Conservation (phyloP, 305 asterid genomes). For the Rubia balearica region DNA sequence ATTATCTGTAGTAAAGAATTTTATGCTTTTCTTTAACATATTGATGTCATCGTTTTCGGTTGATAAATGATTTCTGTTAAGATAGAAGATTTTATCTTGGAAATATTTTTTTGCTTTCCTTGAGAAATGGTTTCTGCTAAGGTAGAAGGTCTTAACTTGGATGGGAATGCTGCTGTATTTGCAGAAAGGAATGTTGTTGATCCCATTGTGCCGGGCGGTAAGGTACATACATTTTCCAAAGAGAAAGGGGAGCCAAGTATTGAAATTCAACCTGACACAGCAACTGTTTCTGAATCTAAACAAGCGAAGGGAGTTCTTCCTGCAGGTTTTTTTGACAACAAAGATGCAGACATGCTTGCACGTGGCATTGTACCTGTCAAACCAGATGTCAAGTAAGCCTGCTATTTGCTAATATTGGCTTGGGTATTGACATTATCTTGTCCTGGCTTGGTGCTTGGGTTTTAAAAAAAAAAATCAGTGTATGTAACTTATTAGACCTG, state of each 20-base stretch:
- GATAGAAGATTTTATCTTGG: constrained; percentile 26
- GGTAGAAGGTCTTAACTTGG: constrained; percentile 25
- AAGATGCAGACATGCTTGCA: constrained; percentile 86
- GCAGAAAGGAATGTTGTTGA: constrained; percentile 30
- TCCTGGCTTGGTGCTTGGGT: neutral
- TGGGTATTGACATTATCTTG: neutral
- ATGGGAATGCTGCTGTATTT: constrained; percentile 24
- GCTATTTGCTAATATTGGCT: constrained; percentile 14
- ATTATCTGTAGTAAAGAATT: neutral
- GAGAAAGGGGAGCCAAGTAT: constrained; percentile 23
- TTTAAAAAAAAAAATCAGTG: no score
- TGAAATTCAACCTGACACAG: constrained; percentile 23
- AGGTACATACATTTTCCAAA: constrained; percentile 24
- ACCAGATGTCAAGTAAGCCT: constrained; percentile 80
- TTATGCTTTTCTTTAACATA: constrained; percentile 1
- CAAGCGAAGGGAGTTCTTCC: constrained; percentile 76
- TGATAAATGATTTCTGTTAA: constrained; percentile 26
- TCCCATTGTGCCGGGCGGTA: constrained; percentile 32
- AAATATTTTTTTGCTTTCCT: neutral
- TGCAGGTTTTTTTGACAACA: constrained; percentile 79
- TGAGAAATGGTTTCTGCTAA: constrained; percentile 27
- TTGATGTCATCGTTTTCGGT: neutral
- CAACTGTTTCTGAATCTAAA: constrained; percentile 42
- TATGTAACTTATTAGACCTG: neutral
- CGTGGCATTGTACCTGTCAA: constrained; percentile 83